A percentile compares a stretch with the other conserved stretches of the same genome.
Evolutionary conservation across 192 early-diverging fungal genomes (phyloP).

Genomic region (Coemansia pectinata): DNA sequence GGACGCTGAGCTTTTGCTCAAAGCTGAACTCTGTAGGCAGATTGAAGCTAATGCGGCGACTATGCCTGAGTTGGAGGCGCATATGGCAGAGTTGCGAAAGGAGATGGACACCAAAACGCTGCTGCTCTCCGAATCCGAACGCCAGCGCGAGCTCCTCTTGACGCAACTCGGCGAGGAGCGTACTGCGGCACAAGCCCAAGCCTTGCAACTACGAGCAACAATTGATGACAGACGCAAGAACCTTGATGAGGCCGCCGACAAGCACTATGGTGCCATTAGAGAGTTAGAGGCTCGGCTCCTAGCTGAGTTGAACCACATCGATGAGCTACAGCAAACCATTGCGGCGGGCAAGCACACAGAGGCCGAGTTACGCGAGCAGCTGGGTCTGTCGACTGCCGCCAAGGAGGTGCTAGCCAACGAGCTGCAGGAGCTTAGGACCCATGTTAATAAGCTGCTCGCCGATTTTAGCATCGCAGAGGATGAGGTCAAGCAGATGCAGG

Average conservation of each 20-base stretch:
- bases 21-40: constrained; percentile 13
- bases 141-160: background rate
- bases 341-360: background rate
- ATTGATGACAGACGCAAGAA: background rate
- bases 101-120: background rate
- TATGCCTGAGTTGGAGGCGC: constrained; percentile 8
- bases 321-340: background rate
- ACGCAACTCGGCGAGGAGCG: constrained; percentile 12
- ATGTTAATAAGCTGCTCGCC: background rate
- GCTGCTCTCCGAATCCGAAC: background rate
- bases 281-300: background rate
- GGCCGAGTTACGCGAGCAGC: background rate
- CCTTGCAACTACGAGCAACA: background rate
- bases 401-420: background rate
- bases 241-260: background rate
- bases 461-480: background rate
- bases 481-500: background rate
- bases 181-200: background rate
- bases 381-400: background rate
- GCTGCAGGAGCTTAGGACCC: background rate
- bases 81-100: constrained; percentile 6
- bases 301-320: background rate
- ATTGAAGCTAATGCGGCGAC: constrained; percentile 2
- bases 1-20: background rate
- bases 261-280: background rate